Evolutionary conservation across 2,329 filamentous ascomycete genomes (phyloP), one percentile per base, ranked within the genome.

Genomic region (Sporothrix humicola): DNA sequence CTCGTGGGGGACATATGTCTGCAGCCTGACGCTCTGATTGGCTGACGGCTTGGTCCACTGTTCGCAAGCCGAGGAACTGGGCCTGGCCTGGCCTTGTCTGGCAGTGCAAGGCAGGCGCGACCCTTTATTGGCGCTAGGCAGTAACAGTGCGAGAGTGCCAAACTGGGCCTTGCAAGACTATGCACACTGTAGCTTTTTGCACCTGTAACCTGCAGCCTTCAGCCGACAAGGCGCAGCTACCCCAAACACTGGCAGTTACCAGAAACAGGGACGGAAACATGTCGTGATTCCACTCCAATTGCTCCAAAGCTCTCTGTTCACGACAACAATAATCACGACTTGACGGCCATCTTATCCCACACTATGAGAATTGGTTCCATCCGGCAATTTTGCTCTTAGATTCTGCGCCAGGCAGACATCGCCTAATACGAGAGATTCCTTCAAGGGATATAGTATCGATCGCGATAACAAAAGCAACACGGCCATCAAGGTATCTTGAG

Each of bases 21-120:
- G 13, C 37, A 71, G 13, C 15, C 54, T 20, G 69, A 7, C 58
- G 15, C n/a, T 54, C 26, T 65, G 69, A 72, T 72, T 72, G 69
- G 69, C 17, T n/a, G 26, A 20, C 2, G 31, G 9, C 0, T 2
- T 5, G 44, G 13, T 23, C 56, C 69, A 50, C 69, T 48, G 42
- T 20, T 42, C 42, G 69, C 3, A 15, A 61, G 69, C 69, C 69
- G 69, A 71, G 69, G 69, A 71, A 70, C 68, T 48, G 69, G 37
- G 12, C 12, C 48, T 69, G 66, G 26, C 17, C 63, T 59, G 66
- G 26, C 17, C 63, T 59, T 59, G 26, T 44, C 58, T 63, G 31
- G 31, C 26, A 20, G 8, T 63, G 15, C 31, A 3, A 5, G 31
- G 31, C 31, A 48, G 23, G 42, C 48, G 48, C 42, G 66, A 26